A percentile compares a stretch with the other conserved stretches of the same genome.
phyloP scores from a whole-genome alignment of 345 rosid species.

The Rhodamnia argentea region DNA sequence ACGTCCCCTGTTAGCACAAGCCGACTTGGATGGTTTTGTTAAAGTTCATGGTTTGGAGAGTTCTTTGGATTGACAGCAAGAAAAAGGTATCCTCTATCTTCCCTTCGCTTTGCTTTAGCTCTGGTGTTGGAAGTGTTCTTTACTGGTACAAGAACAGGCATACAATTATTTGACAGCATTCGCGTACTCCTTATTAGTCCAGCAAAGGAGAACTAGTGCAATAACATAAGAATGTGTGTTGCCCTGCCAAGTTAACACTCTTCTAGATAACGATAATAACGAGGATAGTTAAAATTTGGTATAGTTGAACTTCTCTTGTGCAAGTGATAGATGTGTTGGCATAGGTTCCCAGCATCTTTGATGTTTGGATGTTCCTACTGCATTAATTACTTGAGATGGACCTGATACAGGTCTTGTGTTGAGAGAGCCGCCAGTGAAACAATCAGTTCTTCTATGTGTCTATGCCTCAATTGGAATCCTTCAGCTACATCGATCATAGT shows the following conservation, averaged over 20 bases:
- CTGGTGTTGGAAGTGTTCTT: too few species aligned
- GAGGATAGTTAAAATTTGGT: neutral
- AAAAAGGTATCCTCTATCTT: constrained; percentile 5
- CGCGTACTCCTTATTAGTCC: neutral
- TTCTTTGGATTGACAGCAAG: constrained; percentile 4
- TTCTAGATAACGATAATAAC: neutral
- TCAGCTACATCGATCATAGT: constrained; percentile 38
- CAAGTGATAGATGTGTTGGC: neutral
- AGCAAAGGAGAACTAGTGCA: neutral
- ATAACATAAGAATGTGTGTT: neutral
- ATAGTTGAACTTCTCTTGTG: neutral
- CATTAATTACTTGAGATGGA: neutral
- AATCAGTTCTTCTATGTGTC: constrained; percentile 75
- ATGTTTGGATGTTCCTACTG: neutral
- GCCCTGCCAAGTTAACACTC: neutral
- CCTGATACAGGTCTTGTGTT: constrained; percentile 31
- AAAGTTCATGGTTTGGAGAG: constrained; percentile 32
- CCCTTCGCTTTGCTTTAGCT: neutral
- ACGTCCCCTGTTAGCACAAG: constrained; percentile 50
- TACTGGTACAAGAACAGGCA: neutral
- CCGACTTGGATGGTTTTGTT: constrained; percentile 68
- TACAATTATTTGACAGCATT: neutral
- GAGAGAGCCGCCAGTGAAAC: constrained; percentile 34
- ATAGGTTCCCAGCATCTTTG: neutral
- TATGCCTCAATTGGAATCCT: constrained; percentile 73